Percentiles rank a stretch among this genome's conserved stretches.
phyloP scores from a whole-genome alignment of 192 early-diverging fungal species.

The Coemansia sp. region DNA sequence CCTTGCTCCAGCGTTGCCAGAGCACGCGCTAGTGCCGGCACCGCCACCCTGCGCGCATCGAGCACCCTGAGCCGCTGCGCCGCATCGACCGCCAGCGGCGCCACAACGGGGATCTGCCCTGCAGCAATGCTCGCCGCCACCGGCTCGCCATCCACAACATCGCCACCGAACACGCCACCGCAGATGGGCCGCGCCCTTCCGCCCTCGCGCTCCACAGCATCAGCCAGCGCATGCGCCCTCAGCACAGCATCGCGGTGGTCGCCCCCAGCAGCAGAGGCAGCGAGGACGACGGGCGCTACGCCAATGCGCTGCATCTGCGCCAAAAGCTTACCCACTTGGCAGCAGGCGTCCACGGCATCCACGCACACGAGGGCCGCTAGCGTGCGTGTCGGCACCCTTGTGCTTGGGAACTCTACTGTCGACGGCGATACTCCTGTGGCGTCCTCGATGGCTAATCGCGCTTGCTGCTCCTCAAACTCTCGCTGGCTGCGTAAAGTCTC shows the following conservation, averaged over 20 bases:
- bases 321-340: constrained; percentile 22
- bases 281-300: constrained; percentile 37
- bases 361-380: constrained; percentile 31
- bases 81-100: constrained; percentile 56
- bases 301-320: constrained; percentile 54
- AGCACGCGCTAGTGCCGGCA: constrained; percentile 57
- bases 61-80: constrained; percentile 41
- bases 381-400: constrained; percentile 9
- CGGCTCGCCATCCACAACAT: constrained; percentile 42
- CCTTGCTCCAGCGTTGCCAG: constrained; percentile 56
- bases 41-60: constrained; percentile 30
- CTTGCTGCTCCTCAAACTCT: constrained; percentile 41
- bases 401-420: constrained; percentile 3
- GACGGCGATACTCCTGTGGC: not conserved
- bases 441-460: constrained; percentile 21
- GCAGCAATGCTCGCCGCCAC: constrained; percentile 63
- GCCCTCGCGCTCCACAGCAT: constrained; percentile 72
- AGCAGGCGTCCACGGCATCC: not conserved
- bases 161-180: constrained; percentile 57
- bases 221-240: constrained; percentile 44
- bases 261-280: not conserved
- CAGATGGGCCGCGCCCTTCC: constrained; percentile 71
- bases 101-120: constrained; percentile 63
- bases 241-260: constrained; percentile 17
- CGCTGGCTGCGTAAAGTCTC: constrained; percentile 51